Evolutionary conservation across 1,284 basidiomycete species (phyloP).

Genomic region (Caloboletus inedulis): DNA sequence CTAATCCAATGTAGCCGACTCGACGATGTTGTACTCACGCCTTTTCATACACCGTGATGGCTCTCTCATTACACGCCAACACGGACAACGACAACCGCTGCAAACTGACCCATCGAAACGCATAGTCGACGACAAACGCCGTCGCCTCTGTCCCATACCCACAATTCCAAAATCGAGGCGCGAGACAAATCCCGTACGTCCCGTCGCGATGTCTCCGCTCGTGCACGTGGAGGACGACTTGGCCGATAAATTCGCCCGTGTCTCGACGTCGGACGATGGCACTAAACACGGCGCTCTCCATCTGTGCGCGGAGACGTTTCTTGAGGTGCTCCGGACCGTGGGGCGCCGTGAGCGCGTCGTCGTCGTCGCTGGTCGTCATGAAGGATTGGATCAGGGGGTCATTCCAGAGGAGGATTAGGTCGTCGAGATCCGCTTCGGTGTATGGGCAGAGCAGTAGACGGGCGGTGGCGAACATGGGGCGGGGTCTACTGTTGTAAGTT

Average conservation of each 20-base stretch:
- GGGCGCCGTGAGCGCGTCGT: no score
- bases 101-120: constrained; percentile 34
- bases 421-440: constrained; percentile 35
- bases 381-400: constrained; percentile 34
- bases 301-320: constrained; percentile 27
- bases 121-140: constrained; percentile 33
- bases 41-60: constrained; percentile 34
- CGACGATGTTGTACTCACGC: constrained; percentile 24
- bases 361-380: constrained; percentile 29
- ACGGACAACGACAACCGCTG: constrained; percentile 35
- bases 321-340: constrained; percentile 23
- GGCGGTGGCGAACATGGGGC: constrained; percentile 27
- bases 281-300: constrained; percentile 32
- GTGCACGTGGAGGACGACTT: constrained; percentile 29
- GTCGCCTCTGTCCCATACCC: constrained; percentile 37
- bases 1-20: background rate
- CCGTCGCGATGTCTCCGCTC: constrained; percentile 33
- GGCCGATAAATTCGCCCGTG: constrained; percentile 37
- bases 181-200: constrained; percentile 31
- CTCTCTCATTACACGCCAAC: constrained; percentile 30
- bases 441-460: constrained; percentile 32
- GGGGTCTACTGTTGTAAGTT: background rate
- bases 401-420: constrained; percentile 34
- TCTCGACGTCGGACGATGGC: constrained; percentile 35
- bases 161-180: constrained; percentile 31